These are phyloP conservation scores for Pugionium dolabratum DNA, from an alignment of 345 rosid genomes.

Conservation along the genomic window DNA sequence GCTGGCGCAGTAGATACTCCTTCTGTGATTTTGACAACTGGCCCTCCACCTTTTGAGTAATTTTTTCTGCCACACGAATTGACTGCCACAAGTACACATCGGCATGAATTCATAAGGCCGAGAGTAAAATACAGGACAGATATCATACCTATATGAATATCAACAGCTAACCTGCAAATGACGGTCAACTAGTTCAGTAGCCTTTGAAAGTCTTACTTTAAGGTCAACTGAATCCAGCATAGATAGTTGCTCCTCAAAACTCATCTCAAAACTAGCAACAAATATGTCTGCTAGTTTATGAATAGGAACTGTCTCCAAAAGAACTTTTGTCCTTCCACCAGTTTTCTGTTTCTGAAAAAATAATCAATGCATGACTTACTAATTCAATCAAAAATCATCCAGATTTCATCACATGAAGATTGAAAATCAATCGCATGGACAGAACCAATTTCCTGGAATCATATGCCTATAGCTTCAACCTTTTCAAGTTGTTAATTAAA, in stretches of 20 bases:
- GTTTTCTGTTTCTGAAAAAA: conserved; percentile 82
- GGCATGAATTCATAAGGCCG: conserved; percentile 35
- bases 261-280: conserved; percentile 99
- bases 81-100: conserved; percentile 66
- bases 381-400: conserved; percentile 2
- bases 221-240: conserved; percentile 96
- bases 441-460: conserved; percentile 17
- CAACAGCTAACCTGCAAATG: conserved; percentile 78
- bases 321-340: conserved; percentile 91
- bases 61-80: conserved; percentile 98
- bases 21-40: conserved; percentile 98
- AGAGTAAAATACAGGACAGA: conserved; percentile 16
- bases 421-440: conserved; percentile 14
- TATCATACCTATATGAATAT: conserved; percentile 28
- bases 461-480: conserved; percentile 16
- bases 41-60: conserved; percentile 98
- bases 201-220: conserved; percentile 90
- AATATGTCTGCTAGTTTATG: conserved; percentile 98
- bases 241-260: conserved; percentile 92
- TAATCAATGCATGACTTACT: conserved; percentile 24
- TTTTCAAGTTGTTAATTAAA: conserved; percentile 9
- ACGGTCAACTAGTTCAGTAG: conserved; percentile 95
- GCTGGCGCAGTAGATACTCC: conserved; percentile 98
- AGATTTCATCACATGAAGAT: conserved; percentile 13
- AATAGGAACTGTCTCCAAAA: conserved; percentile 93